Evolutionary conservation across 1,284 basidiomycete genomes (phyloP).

Genomic region (Thelephora terrestris): DNA sequence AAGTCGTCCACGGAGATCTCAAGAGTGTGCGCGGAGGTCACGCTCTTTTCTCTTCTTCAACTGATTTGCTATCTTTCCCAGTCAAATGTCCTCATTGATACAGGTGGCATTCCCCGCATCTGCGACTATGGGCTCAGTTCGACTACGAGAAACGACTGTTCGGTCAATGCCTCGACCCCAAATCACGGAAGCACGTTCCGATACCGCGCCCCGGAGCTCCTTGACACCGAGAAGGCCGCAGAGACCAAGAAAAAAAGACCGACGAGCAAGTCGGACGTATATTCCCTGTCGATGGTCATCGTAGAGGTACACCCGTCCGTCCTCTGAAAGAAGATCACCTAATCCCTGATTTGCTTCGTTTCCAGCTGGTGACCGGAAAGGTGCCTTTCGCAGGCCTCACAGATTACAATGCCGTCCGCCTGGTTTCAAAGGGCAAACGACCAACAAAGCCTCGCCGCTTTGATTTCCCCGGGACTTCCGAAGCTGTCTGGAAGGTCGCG

Average conservation of each 20-base stretch:
- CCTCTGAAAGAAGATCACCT: too few species aligned
- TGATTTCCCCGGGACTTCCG: too few species aligned
- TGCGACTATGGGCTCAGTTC: background rate
- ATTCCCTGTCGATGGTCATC: conserved; percentile 4
- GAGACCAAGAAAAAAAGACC: background rate
- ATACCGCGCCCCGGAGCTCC: background rate
- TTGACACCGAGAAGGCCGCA: background rate
- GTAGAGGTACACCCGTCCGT: conserved; percentile 1
- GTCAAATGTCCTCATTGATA: conserved; percentile 3
- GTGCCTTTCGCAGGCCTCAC: too few species aligned
- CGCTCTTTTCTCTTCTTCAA: background rate
- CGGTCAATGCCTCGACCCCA: too few species aligned
- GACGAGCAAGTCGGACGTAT: conserved; percentile 5
- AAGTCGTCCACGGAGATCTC: background rate
- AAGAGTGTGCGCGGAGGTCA: background rate
- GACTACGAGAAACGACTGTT: background rate
- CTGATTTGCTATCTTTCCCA: background rate
- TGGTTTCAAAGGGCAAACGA: too few species aligned
- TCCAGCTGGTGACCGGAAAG: too few species aligned
- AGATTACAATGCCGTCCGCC: too few species aligned
- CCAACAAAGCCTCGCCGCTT: too few species aligned
- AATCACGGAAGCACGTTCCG: background rate
- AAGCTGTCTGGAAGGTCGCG: too few species aligned
- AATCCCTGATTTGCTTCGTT: too few species aligned
- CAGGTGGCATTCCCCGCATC: background rate